Percentiles rank a stretch among this genome's conserved stretches.
Conservation (phyloP, 2,329 filamentous ascomycete genomes). For the Lasiodiplodia sp. region DNA sequence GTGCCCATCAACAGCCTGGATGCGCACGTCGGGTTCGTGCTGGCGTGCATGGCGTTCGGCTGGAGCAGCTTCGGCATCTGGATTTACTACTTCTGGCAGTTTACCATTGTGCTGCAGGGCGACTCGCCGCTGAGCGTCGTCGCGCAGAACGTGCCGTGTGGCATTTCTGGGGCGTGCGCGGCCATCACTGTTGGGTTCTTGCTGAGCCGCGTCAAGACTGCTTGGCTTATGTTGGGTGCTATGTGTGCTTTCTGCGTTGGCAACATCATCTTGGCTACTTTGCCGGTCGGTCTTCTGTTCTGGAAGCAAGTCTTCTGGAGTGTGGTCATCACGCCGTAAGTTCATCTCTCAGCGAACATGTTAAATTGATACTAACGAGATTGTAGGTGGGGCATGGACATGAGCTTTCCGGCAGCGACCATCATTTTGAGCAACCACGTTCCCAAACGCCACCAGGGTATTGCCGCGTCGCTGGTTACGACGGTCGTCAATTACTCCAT, state of each 20-base stretch:
- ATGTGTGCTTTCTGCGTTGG: conserved; percentile 45
- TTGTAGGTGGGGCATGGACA: conserved; percentile 50
- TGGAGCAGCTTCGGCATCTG: conserved; percentile 45
- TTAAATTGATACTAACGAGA: not conserved
- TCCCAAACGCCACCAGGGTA: conserved; percentile 49
- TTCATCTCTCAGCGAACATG: not conserved
- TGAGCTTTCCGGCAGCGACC: conserved; percentile 51
- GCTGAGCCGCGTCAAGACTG: conserved; percentile 40
- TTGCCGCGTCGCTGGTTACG: conserved; percentile 50
- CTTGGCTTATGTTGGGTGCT: conserved; percentile 43
- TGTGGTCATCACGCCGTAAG: conserved; percentile 40
- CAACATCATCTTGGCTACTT: conserved; percentile 49
- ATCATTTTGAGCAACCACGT: conserved; percentile 50
- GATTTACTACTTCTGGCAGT: conserved; percentile 45
- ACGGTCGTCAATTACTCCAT: conserved; percentile 55
- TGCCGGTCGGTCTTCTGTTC: conserved; percentile 51
- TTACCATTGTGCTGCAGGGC: conserved; percentile 38
- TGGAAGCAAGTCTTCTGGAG: conserved; percentile 50
- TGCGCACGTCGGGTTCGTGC: conserved; percentile 61
- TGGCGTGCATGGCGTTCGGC: conserved; percentile 59
- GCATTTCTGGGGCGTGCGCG: conserved; percentile 42
- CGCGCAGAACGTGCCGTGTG: conserved; percentile 40
- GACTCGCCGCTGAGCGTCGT: conserved; percentile 39
- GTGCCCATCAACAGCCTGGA: conserved; percentile 63
- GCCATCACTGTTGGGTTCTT: conserved; percentile 42